Evolutionary conservation across 352 stramenopile species (phyloP).

Genomic region (Detonula confervacea): DNA sequence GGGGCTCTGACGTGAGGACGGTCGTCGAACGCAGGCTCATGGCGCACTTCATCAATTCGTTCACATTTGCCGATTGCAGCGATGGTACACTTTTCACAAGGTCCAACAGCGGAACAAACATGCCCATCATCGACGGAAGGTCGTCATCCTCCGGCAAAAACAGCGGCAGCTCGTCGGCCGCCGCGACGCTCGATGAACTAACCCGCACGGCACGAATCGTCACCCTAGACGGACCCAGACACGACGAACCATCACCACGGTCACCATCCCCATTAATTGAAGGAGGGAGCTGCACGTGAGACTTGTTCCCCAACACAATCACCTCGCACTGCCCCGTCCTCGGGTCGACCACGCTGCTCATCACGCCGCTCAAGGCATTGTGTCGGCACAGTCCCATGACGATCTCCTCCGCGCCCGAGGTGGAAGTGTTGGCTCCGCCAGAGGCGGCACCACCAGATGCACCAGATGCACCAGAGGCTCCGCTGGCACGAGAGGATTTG

Average conservation of each 20-base stretch:
- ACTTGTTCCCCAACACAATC: slow-evolving; percentile 60
- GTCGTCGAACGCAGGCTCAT: slow-evolving; percentile 53
- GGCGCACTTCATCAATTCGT: slow-evolving; percentile 47
- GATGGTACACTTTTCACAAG: slow-evolving; percentile 30
- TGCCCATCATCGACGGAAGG: slow-evolving; percentile 18
- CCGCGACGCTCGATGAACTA: slow-evolving; percentile 44
- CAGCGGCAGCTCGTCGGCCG: slow-evolving; percentile 56
- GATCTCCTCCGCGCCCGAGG: slow-evolving; percentile 76
- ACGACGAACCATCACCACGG: no score
- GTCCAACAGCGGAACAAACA: slow-evolving; percentile 41
- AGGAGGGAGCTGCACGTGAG: slow-evolving; percentile 20
- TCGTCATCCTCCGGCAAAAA: slow-evolving; percentile 35
- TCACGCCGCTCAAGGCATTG: slow-evolving; percentile 68
- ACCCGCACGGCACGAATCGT: slow-evolving; percentile 60
- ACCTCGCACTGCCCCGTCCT: slow-evolving; percentile 82
- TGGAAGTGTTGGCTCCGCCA: slow-evolving; percentile 53
- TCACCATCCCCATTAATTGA: slow-evolving; percentile 3
- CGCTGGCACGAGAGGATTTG: slow-evolving; percentile 37
- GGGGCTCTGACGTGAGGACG: slow-evolving; percentile 49
- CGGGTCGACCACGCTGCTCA: slow-evolving; percentile 77
- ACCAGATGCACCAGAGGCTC: slow-evolving; percentile 4
- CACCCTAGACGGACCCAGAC: slow-evolving; percentile 16
- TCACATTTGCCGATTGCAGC: slow-evolving; percentile 11
- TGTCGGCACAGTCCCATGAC: slow-evolving; percentile 71
- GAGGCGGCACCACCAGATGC: slow-evolving; percentile 22